These are phyloP conservation scores for Russula dissimulans DNA, from an alignment of 768 basidiomycete species.

Conservation along the genomic window DNA sequence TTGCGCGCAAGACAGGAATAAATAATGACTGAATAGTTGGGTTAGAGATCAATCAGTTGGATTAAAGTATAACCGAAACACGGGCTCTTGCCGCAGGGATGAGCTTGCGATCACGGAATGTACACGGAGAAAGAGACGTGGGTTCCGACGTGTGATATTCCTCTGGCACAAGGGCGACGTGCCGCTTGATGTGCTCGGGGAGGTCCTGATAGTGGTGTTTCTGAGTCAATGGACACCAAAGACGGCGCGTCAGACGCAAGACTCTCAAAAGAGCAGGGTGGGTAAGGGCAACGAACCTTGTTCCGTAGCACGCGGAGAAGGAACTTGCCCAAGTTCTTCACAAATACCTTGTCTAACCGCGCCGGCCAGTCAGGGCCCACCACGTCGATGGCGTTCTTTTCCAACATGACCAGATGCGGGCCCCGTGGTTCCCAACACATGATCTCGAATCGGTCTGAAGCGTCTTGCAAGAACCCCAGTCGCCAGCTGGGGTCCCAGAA, in stretches of 20 bases:
- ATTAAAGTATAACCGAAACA: slow-evolving; percentile 89
- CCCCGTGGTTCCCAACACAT: slow-evolving; percentile 92
- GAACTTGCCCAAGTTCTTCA: slow-evolving; percentile 94
- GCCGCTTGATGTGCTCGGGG: slow-evolving; percentile 81
- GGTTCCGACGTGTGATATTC: slow-evolving; percentile 95
- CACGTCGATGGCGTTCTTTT: slow-evolving; percentile 55
- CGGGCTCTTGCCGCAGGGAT: slow-evolving; percentile 68
- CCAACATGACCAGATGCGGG: slow-evolving; percentile 61
- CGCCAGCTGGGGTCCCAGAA: slow-evolving; percentile 90
- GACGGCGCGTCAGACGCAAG: not conserved
- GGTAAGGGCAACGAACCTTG: slow-evolving; percentile 50
- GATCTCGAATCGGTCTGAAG: slow-evolving; percentile 95
- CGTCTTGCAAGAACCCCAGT: slow-evolving; percentile 91
- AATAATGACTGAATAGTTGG: not conserved
- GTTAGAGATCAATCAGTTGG: slow-evolving; percentile 40
- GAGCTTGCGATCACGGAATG: slow-evolving; percentile 71
- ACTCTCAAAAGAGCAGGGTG: not conserved
- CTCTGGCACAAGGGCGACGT: slow-evolving; percentile 84
- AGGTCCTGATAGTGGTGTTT: slow-evolving; percentile 98
- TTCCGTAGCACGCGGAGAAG: slow-evolving; percentile 87
- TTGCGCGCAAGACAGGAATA: not conserved
- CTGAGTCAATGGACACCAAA: slow-evolving; percentile 31
- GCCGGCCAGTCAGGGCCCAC: slow-evolving; percentile 89
- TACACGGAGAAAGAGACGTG: slow-evolving; percentile 84
- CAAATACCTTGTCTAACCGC: slow-evolving; percentile 78